These are phyloP conservation scores for Dicorynia guianensis DNA, from an alignment of 306 rosid species.

Conservation along the genomic window DNA sequence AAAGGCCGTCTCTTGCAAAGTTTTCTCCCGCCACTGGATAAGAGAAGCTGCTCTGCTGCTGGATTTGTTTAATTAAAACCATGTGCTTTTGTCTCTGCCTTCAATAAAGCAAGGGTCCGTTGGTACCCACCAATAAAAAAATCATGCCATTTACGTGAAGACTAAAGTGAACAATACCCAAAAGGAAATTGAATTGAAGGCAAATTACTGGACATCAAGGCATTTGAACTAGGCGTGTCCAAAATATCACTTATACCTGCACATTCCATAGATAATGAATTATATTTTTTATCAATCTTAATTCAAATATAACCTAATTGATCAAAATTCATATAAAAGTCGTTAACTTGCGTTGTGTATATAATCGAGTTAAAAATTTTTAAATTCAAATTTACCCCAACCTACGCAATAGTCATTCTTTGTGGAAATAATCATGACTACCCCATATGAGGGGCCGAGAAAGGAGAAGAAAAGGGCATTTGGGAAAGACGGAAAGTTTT, in stretches of 20 bases:
- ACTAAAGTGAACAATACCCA: neutral
- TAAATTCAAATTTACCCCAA: too few relatives aligned
- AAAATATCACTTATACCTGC: too few relatives aligned
- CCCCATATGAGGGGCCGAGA: slow-evolving; percentile 31
- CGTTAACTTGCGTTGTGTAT: too few relatives aligned
- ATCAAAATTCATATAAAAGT: too few relatives aligned
- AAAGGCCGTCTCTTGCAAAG: slow-evolving; percentile 15
- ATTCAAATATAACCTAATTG: too few relatives aligned
- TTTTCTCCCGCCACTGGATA: slow-evolving; percentile 34
- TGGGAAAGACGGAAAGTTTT: slow-evolving; percentile 45
- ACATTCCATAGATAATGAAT: too few relatives aligned
- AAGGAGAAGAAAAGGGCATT: slow-evolving; percentile 14
- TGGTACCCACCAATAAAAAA: slow-evolving; percentile 50
- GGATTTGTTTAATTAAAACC: slow-evolving; percentile 36
- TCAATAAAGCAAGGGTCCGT: slow-evolving; percentile 26
- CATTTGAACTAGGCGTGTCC: too few relatives aligned
- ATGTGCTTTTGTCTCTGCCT: slow-evolving; percentile 38
- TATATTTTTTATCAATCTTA: too few relatives aligned
- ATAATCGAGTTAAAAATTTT: too few relatives aligned
- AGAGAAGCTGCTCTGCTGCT: slow-evolving; percentile 28
- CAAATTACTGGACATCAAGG: slow-evolving; percentile 1
- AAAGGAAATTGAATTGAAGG: slow-evolving; percentile 30
- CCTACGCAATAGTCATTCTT: slow-evolving; percentile 37
- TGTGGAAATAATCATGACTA: slow-evolving; percentile 54
- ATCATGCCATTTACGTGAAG: neutral